Evolutionary conservation across 2,329 filamentous ascomycete genomes (phyloP), one percentile per base, ranked within the genome.

Genomic region (Cercospora berteroae): DNA sequence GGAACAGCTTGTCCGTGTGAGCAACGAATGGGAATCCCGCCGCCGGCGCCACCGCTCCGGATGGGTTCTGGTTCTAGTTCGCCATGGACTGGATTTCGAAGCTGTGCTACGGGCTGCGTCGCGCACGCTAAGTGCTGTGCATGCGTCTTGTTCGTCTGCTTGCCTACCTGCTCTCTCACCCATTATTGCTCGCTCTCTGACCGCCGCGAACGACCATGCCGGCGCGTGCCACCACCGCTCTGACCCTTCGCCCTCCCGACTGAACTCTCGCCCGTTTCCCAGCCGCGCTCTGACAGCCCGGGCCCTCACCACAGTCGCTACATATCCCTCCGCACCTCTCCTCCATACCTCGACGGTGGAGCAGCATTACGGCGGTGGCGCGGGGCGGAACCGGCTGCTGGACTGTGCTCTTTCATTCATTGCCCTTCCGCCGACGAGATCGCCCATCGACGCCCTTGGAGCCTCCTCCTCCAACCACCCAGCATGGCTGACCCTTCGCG

Each of bases 401-500:
- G 57, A 18, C 20, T 23, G 27, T 12, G n/a, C 62, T 62, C 18
- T 62, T 42, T 57, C 57, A 25, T 13, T 31, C 56, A 33, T 18
- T 56, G 25, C 59, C 29, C 6, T 20, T 44, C 56, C 33, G 18
- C 25, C 39, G 13, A 27, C 36, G 33, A 60, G 16, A 29, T 48
- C 59, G 10, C 59, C 18, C 33, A 7, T 12, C 50, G 8, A 29
- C 29, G 25, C 52, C 52, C 16, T 8, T 18, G 18, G 52, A 48
- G 39, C 27, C 60, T 25, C 39, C 25, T 52, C 13, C 12, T 23
- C 55, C 23, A 57, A 67, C 33, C 61, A 57, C 58, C 50, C 50
- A 67, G 13, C 64, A 70, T 70, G 70, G 69, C 65, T 4, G 52
- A 67, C 44, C 52, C 57, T 52, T 69, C 68, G 20, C 66, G 67